A percentile compares a stretch with the other conserved stretches of the same genome.
Conservation (phyloP, 108 stramenopile genomes). For the Chaetoceros muelleri region DNA sequence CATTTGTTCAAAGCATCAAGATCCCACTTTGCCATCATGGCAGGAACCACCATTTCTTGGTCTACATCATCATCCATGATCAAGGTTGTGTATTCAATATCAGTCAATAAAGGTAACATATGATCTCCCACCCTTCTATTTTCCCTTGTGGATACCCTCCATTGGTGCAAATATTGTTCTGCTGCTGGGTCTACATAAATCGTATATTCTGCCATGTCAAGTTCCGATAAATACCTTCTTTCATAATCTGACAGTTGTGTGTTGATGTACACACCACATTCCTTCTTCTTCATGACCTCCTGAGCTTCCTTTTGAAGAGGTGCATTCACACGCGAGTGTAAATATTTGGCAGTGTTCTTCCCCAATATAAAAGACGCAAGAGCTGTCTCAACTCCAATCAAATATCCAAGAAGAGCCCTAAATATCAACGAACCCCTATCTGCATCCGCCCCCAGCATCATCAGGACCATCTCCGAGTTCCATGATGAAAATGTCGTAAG, state of each 20-base stretch:
- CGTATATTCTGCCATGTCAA: constrained; percentile 1
- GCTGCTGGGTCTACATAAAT: constrained; percentile 4
- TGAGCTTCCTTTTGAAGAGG: constrained; percentile 12
- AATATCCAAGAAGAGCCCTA: constrained; percentile 54
- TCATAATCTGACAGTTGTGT: constrained; percentile 22
- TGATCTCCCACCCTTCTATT: constrained; percentile 21
- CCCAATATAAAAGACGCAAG: constrained; percentile 46
- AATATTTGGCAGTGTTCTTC: constrained; percentile 30
- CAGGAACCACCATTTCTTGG: neutral
- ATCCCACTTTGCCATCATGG: constrained; percentile 21
- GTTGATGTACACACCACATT: constrained; percentile 25
- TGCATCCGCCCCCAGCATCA: constrained; percentile 29
- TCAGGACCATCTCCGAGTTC: constrained; percentile 65
- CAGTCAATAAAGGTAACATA: constrained; percentile 1
- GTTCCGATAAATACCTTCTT: constrained; percentile 21
- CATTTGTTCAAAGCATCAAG: constrained; percentile 17
- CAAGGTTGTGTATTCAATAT: constrained; percentile 19
- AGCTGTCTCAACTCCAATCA: constrained; percentile 50
- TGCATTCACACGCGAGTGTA: constrained; percentile 20
- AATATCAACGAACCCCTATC: constrained; percentile 20
- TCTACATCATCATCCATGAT: neutral
- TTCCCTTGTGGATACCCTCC: constrained; percentile 25
- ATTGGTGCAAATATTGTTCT: constrained; percentile 13
- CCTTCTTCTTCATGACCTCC: constrained; percentile 6
- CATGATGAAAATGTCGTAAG: constrained; percentile 58